phyloP scores from a whole-genome alignment of 768 basidiomycete species.

The Pisolithus marmoratus region DNA sequence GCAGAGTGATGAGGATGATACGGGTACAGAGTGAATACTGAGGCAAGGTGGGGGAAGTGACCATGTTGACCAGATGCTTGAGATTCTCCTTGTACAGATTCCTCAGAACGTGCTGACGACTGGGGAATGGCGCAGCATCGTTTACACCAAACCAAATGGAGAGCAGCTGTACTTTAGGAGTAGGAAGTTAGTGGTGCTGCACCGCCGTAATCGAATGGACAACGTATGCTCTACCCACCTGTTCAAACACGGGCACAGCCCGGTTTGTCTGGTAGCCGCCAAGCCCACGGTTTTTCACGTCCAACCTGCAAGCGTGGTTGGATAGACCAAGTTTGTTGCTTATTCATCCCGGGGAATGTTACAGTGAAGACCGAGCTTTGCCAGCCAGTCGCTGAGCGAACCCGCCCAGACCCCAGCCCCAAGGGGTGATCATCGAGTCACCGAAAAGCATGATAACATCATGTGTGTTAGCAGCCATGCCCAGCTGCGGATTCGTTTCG shows the following conservation, averaged over 20 bases:
- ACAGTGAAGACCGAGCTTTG: conserved; percentile 7
- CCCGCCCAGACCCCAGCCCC: conserved; percentile 53
- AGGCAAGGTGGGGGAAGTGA: conserved; percentile 55
- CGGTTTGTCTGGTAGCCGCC: conserved; percentile 86
- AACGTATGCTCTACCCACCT: conserved; percentile 34
- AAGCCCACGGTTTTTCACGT: conserved; percentile 82
- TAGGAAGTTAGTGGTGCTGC: conserved; percentile 37
- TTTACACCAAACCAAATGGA: conserved; percentile 91
- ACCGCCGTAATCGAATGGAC: conserved; percentile 25
- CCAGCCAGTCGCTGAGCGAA: conserved; percentile 61
- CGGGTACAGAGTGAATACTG: conserved; percentile 68
- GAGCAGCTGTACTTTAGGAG: conserved; percentile 64
- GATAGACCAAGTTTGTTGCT: conserved; percentile 35
- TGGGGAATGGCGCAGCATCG: conserved; percentile 65
- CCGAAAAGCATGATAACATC: conserved; percentile 74
- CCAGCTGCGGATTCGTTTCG: too few relatives aligned
- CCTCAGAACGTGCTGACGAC: conserved; percentile 73
- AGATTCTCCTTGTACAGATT: conserved; percentile 61
- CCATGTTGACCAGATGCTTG: conserved; percentile 50
- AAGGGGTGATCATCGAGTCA: conserved; percentile 78
- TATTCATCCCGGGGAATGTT: background rate
- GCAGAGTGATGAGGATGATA: conserved; percentile 79
- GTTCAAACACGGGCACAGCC: conserved; percentile 74
- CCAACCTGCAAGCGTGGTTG: conserved; percentile 72
- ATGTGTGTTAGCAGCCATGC: conserved; percentile 54